phyloP scores from a whole-genome alignment of 345 rosid species.

The Conringia planisiliqua region DNA sequence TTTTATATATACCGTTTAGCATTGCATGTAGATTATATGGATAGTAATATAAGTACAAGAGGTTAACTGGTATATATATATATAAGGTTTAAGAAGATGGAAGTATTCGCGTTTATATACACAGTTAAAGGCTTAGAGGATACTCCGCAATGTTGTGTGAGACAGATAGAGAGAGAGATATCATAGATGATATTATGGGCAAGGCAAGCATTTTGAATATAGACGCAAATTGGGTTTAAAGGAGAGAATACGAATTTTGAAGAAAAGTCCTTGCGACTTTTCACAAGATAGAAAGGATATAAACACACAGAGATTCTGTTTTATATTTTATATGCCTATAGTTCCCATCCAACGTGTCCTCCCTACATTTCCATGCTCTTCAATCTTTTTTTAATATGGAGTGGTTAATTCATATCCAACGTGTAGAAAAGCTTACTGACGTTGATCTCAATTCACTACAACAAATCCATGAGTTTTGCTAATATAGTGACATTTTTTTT shows the following conservation, averaged over 20 bases:
- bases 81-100: not conserved
- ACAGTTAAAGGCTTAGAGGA: not conserved
- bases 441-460: too few relatives aligned
- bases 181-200: not conserved
- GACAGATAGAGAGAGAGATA: not conserved
- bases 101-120: not conserved
- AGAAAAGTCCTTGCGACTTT: constrained; percentile 6
- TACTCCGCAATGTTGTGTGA: not conserved
- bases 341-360: too few relatives aligned
- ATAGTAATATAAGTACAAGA: not conserved
- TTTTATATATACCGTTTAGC: not conserved
- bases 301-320: constrained; percentile 18
- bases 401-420: too few relatives aligned
- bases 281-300: constrained; percentile 21
- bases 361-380: too few relatives aligned
- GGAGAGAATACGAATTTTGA: constrained; percentile 11
- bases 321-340: not conserved
- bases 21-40: not conserved
- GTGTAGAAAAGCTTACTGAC: too few relatives aligned
- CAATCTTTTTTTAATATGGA: too few relatives aligned
- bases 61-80: not conserved
- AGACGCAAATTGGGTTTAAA: constrained; percentile 20
- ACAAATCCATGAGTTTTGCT: too few relatives aligned
- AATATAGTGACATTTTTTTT: too few relatives aligned
- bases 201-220: constrained; percentile 14